phyloP scores from a whole-genome alignment of 2,329 filamentous ascomycete genomes.

The Nannizziopsis barbatae region DNA sequence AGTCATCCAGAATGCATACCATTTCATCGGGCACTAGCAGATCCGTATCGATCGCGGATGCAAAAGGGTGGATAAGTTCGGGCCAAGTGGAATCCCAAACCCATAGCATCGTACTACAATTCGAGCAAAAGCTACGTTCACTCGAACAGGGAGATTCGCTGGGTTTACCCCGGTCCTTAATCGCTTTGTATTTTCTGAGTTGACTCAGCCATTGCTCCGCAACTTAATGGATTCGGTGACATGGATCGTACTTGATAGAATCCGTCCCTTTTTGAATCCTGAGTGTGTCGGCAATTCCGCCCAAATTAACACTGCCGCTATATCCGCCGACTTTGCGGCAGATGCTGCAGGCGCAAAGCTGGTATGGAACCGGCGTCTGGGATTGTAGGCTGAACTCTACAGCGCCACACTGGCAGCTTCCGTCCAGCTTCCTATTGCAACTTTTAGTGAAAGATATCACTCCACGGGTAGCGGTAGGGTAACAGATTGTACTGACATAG shows the following conservation, averaged over 20 bases:
- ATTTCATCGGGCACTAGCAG: slow-evolving; percentile 37
- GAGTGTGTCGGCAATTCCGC: slow-evolving; percentile 35
- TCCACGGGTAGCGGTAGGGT: neutral
- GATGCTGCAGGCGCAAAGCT: slow-evolving; percentile 41
- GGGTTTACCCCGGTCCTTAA: slow-evolving; percentile 27
- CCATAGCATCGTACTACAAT: slow-evolving; percentile 40
- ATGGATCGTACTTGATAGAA: slow-evolving; percentile 34
- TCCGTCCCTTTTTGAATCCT: slow-evolving; percentile 34
- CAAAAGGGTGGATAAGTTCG: slow-evolving; percentile 41
- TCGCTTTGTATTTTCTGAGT: slow-evolving; percentile 36
- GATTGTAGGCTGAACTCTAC: slow-evolving; percentile 39
- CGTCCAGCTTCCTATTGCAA: slow-evolving; percentile 34
- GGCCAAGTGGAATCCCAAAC: slow-evolving; percentile 39
- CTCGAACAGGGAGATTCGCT: slow-evolving; percentile 31
- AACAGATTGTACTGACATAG: slow-evolving; percentile 19
- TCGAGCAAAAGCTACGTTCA: slow-evolving; percentile 39
- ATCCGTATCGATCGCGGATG: slow-evolving; percentile 40
- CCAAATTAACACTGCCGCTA: slow-evolving; percentile 37
- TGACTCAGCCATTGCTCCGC: neutral
- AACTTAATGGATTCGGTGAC: neutral
- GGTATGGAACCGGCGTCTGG: slow-evolving; percentile 39
- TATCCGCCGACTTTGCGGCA: slow-evolving; percentile 40
- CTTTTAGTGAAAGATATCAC: slow-evolving; percentile 1
- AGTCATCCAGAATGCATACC: slow-evolving; percentile 36
- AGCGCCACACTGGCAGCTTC: slow-evolving; percentile 40